Evolutionary conservation across 2,329 filamentous ascomycete species (phyloP).

Genomic region (Plenodomus lindquistii): DNA sequence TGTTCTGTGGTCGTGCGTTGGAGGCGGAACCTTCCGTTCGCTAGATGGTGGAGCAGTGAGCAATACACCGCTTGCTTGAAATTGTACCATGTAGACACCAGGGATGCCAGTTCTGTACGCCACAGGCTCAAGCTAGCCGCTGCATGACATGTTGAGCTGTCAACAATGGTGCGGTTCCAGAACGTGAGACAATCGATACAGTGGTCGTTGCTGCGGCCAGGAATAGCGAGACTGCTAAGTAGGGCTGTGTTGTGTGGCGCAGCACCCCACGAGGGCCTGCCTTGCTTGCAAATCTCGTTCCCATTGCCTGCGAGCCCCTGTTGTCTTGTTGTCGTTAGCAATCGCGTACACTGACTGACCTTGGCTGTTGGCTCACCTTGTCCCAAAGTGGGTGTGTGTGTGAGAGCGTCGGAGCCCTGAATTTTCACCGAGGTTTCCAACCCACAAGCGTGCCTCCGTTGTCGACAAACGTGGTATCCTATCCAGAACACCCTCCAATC

Average conservation of each 20-base stretch:
- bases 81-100: too few species aligned
- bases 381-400: conserved; percentile 7
- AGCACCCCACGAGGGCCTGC: background rate
- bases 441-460: too few species aligned
- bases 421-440: background rate
- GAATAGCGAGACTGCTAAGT: background rate
- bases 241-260: background rate
- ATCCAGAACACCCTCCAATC: conserved; percentile 16
- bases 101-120: too few species aligned
- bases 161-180: background rate
- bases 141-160: background rate
- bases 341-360: too few species aligned
- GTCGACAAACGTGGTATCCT: conserved; percentile 4
- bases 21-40: background rate
- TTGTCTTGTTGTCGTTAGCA: background rate
- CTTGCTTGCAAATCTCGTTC: background rate
- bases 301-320: background rate
- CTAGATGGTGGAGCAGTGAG: background rate
- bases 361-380: background rate
- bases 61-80: background rate
- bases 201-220: background rate
- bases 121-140: too few species aligned
- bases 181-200: background rate
- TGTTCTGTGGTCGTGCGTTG: background rate
- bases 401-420: too few species aligned